Conservation (phyloP, 139 green algal species). For the Penium margaritaceum region DNA sequence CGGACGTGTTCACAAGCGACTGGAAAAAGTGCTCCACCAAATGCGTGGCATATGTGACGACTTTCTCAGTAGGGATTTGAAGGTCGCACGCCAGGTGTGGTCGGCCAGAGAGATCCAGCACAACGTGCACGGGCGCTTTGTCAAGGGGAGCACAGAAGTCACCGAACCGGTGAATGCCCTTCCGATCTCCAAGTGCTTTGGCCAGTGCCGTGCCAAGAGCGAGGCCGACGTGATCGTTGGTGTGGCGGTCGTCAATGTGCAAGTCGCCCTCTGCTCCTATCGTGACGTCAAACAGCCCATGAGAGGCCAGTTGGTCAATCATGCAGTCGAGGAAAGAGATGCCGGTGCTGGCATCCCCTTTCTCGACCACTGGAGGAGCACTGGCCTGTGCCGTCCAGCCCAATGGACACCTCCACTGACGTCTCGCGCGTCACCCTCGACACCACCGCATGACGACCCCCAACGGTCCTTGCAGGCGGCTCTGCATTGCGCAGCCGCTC, state of each 20-base stretch:
- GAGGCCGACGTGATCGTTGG: slow-evolving; percentile 85
- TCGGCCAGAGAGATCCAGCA: slow-evolving; percentile 84
- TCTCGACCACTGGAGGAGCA: no score
- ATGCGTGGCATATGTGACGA: slow-evolving; percentile 86
- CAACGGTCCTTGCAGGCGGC: no score
- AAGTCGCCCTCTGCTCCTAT: slow-evolving; percentile 74
- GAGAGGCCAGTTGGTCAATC: slow-evolving; percentile 70
- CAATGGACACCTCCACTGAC: slow-evolving; percentile 75
- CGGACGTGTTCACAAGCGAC: slow-evolving; percentile 68
- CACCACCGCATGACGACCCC: no score
- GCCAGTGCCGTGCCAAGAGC: slow-evolving; percentile 54
- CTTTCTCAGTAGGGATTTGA: slow-evolving; percentile 74
- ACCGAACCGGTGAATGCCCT: slow-evolving; percentile 91
- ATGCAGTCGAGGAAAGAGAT: slow-evolving; percentile 98
- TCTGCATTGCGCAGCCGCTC: no score
- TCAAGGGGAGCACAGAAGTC: slow-evolving; percentile 63
- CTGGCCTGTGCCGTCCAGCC: slow-evolving; percentile 81
- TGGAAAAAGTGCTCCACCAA: slow-evolving; percentile 96
- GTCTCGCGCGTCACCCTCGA: slow-evolving; percentile 84
- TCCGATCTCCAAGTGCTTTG: slow-evolving; percentile 81
- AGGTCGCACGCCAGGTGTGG: slow-evolving; percentile 77
- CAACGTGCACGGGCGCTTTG: slow-evolving; percentile 79
- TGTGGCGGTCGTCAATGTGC: slow-evolving; percentile 99
- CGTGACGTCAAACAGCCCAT: slow-evolving; percentile 49
- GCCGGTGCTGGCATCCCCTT: slow-evolving; percentile 46